Conservation (phyloP, 139 green algal genomes). For the Monoraphidium neglectum region DNA sequence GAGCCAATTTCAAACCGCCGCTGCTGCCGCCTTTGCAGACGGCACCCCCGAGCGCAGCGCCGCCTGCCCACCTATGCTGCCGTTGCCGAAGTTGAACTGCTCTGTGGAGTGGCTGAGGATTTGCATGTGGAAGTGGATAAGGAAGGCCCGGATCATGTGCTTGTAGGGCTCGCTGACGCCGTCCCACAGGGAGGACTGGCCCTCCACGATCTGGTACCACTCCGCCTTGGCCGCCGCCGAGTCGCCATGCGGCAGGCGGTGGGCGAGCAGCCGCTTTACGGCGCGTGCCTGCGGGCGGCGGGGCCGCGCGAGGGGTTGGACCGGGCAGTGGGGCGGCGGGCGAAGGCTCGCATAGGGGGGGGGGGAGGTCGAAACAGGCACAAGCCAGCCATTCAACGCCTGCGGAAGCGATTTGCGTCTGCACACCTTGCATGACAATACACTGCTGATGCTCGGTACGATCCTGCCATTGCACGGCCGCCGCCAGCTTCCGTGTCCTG, state of each 20-base stretch:
- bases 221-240: slow-evolving; percentile 64
- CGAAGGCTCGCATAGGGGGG: too few species aligned
- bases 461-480: too few species aligned
- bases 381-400: too few species aligned
- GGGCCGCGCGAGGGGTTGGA: not conserved
- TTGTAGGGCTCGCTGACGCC: slow-evolving; percentile 96
- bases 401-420: too few species aligned
- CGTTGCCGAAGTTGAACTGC: slow-evolving; percentile 92
- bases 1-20: too few species aligned
- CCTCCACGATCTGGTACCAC: slow-evolving; percentile 86
- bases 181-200: slow-evolving; percentile 88
- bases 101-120: slow-evolving; percentile 80
- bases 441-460: too few species aligned
- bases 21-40: not conserved
- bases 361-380: too few species aligned
- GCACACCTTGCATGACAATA: too few species aligned
- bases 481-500: not conserved
- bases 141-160: slow-evolving; percentile 96
- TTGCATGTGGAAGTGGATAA: slow-evolving; percentile 95
- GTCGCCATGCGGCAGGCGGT: slow-evolving; percentile 76
- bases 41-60: not conserved
- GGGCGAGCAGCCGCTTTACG: slow-evolving; percentile 85
- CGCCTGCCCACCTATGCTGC: slow-evolving; percentile 74
- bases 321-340: not conserved
- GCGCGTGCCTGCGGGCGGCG: slow-evolving; percentile 58